These are phyloP conservation scores for Kluyveromyces lactis DNA, from an alignment of 805 yeast species.

Conservation along the genomic window DNA sequence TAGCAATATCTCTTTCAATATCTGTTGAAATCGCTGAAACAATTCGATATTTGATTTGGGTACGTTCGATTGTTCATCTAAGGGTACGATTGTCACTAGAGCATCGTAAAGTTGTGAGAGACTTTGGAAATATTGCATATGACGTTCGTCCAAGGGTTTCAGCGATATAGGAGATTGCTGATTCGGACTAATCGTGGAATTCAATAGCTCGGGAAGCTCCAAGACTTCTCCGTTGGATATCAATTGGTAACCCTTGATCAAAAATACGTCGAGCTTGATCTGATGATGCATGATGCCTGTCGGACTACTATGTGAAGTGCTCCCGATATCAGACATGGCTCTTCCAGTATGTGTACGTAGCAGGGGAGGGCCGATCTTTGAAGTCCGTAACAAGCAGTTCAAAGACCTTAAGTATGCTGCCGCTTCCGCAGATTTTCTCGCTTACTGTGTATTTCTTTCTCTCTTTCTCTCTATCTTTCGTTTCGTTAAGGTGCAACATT, in stretches of 20 bases:
- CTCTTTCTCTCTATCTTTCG: too few relatives aligned
- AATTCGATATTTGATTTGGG: conserved; percentile 29
- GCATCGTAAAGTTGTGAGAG: conserved; percentile 25
- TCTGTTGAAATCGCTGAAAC: conserved; percentile 28
- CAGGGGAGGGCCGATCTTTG: too few relatives aligned
- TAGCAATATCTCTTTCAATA: conserved; percentile 26
- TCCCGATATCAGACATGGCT: neutral
- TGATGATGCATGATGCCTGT: conserved; percentile 18
- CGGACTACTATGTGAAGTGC: neutral
- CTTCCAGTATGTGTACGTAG: too few relatives aligned
- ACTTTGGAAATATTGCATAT: conserved; percentile 16
- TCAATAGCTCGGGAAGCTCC: neutral
- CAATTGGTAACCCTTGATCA: conserved; percentile 19
- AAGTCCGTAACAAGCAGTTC: too few relatives aligned
- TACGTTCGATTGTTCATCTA: conserved; percentile 24
- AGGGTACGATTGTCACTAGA: conserved; percentile 17
- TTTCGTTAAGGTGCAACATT: too few relatives aligned
- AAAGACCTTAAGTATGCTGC: too few relatives aligned
- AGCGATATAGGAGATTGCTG: conserved; percentile 7
- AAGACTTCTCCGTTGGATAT: conserved; percentile 13
- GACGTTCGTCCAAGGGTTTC: neutral
- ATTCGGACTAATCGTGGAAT: conserved; percentile 5
- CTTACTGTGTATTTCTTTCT: too few relatives aligned
- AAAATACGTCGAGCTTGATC: conserved; percentile 20
- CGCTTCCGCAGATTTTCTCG: too few relatives aligned